Percentiles rank a stretch among this genome's conserved stretches.
Conservation (phyloP, 495 filamentous ascomycete genomes). For the Gamarada debralockiae region DNA sequence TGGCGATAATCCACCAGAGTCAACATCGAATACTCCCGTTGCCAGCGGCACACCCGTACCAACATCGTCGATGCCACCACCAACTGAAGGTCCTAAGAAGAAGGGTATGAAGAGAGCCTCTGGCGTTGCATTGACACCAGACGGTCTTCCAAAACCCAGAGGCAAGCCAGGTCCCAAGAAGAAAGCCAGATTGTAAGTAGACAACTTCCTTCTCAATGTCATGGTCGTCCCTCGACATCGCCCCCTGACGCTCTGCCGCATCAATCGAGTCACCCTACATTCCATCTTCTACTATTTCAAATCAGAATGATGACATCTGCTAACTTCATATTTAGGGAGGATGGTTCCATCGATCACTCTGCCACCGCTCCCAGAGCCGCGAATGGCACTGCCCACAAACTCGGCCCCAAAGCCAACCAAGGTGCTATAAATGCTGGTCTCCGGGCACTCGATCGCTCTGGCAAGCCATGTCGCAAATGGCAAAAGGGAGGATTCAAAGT, state of each 20-base stretch:
- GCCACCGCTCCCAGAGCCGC: slow-evolving; percentile 57
- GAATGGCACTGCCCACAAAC: slow-evolving; percentile 61
- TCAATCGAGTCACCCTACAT: background rate
- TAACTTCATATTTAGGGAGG: slow-evolving; percentile 19
- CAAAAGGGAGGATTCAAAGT: slow-evolving; percentile 72
- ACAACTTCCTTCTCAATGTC: background rate
- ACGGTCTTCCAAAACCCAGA: slow-evolving; percentile 55
- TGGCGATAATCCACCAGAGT: slow-evolving; percentile 46
- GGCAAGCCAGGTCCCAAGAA: slow-evolving; percentile 95
- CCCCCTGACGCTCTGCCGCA: background rate
- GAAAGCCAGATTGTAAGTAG: slow-evolving; percentile 83
- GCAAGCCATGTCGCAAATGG: slow-evolving; percentile 91
- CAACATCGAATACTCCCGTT: slow-evolving; percentile 46
- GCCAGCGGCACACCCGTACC: slow-evolving; percentile 51
- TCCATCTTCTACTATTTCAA: background rate
- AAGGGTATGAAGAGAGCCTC: slow-evolving; percentile 57
- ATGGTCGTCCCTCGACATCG: background rate
- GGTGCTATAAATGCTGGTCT: slow-evolving; percentile 97
- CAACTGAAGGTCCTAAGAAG: slow-evolving; percentile 52
- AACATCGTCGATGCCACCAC: slow-evolving; percentile 43
- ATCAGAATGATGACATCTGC: background rate
- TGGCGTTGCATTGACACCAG: slow-evolving; percentile 46
- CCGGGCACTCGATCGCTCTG: slow-evolving; percentile 85
- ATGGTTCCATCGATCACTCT: slow-evolving; percentile 30
- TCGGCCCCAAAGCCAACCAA: slow-evolving; percentile 95